These are phyloP conservation scores for Clavariopsis aquatica DNA, from an alignment of 495 filamentous ascomycete genomes.

Conservation along the genomic window DNA sequence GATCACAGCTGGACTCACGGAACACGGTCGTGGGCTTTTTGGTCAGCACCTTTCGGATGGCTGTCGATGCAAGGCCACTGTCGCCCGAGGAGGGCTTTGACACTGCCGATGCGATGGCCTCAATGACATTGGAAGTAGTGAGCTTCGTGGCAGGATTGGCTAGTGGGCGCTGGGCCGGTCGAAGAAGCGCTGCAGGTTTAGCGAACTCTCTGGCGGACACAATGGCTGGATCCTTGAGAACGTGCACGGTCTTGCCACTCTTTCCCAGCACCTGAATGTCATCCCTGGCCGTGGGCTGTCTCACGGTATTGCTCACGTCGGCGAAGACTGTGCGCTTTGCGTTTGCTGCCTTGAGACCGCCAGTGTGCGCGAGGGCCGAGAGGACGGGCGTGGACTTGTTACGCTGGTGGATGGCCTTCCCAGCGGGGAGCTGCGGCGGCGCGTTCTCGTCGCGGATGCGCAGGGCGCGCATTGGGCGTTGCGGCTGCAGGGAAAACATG, in stretches of 20 bases:
- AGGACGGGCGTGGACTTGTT: conserved; percentile 79
- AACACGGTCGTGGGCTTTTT: conserved; percentile 69
- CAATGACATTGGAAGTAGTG: conserved; percentile 8
- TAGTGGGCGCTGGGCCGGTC: conserved; percentile 66
- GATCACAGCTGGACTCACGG: conserved; percentile 53
- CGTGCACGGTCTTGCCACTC: conserved; percentile 39
- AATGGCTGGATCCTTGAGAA: conserved; percentile 51
- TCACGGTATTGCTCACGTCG: conserved; percentile 74
- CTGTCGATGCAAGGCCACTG: conserved; percentile 13
- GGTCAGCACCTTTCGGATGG: conserved; percentile 50
- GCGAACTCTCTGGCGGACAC: conserved; percentile 44
- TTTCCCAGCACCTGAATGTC: conserved; percentile 44
- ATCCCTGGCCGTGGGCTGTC: conserved; percentile 50
- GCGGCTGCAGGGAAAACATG: conserved; percentile 59
- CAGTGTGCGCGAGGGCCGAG: conserved; percentile 55
- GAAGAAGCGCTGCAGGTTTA: conserved; percentile 55
- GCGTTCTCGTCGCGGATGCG: conserved; percentile 77
- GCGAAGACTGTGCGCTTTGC: conserved; percentile 73
- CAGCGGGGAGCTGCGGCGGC: conserved; percentile 52
- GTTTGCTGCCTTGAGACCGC: conserved; percentile 63
- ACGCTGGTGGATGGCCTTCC: conserved; percentile 70
- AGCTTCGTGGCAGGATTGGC: conserved; percentile 34
- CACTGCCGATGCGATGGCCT: conserved; percentile 11
- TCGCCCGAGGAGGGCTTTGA: conserved; percentile 18
- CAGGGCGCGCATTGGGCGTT: conserved; percentile 63